Conservation (phyloP, 108 stramenopile genomes). For the Fragilaria radians region DNA sequence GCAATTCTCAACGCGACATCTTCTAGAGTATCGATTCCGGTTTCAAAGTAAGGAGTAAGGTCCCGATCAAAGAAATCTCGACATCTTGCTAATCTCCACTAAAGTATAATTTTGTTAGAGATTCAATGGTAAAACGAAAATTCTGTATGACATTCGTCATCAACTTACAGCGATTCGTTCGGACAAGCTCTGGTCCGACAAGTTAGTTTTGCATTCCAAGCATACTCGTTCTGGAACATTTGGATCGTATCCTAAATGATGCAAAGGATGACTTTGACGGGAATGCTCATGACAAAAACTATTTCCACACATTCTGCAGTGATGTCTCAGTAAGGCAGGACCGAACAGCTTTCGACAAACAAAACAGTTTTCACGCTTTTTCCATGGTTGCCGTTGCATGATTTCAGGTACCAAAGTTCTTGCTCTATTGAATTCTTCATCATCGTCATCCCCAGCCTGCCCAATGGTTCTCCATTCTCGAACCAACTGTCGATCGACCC, state of each 20-base stretch:
- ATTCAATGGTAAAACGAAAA: neutral
- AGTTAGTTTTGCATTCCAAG: conserved; percentile 53
- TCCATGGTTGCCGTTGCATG: conserved; percentile 54
- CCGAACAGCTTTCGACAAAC: conserved; percentile 71
- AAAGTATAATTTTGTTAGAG: neutral
- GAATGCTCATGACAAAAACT: conserved; percentile 78
- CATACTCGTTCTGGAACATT: conserved; percentile 84
- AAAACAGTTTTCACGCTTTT: conserved; percentile 57
- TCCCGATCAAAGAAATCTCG: conserved; percentile 50
- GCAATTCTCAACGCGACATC: conserved; percentile 65
- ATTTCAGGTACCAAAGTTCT: conserved; percentile 63
- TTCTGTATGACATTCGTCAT: neutral
- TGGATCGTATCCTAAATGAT: conserved; percentile 80
- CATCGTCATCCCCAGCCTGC: conserved; percentile 19
- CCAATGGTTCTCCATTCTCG: conserved; percentile 71
- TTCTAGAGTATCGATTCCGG: conserved; percentile 68
- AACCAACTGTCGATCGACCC: conserved; percentile 82
- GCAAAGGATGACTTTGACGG: conserved; percentile 44
- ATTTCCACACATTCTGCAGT: conserved; percentile 87
- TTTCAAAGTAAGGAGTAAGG: conserved; percentile 80
- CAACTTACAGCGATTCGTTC: conserved; percentile 64
- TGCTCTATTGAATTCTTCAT: conserved; percentile 47
- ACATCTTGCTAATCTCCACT: conserved; percentile 74
- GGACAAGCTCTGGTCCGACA: conserved; percentile 70
- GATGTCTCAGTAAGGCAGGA: conserved; percentile 82